These are phyloP conservation scores for Raphanus raphanistrum DNA, from an alignment of 345 rosid species.

Conservation along the genomic window DNA sequence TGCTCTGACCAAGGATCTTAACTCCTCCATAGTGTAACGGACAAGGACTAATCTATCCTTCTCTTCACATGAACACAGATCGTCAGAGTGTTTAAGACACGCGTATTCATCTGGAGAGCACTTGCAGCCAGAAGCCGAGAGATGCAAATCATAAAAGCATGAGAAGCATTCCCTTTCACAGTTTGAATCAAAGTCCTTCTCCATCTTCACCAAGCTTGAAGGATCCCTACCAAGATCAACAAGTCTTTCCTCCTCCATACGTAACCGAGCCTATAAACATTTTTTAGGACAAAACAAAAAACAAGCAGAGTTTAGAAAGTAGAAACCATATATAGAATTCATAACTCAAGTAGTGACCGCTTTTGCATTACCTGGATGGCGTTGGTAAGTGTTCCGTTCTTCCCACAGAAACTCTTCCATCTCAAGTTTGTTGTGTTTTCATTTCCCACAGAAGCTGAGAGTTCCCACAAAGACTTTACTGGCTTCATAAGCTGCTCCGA, in stretches of 20 bases:
- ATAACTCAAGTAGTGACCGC: neutral
- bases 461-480: slow-evolving; percentile 64
- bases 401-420: slow-evolving; percentile 82
- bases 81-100: slow-evolving; percentile 72
- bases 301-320: neutral
- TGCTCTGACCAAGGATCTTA: slow-evolving; percentile 59
- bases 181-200: slow-evolving; percentile 55
- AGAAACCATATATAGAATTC: slow-evolving; percentile 1
- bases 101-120: slow-evolving; percentile 75
- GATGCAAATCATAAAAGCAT: slow-evolving; percentile 82
- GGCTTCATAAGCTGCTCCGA: slow-evolving; percentile 69
- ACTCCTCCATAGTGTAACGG: slow-evolving; percentile 63
- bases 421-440: slow-evolving; percentile 54
- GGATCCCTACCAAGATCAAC: slow-evolving; percentile 45
- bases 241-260: slow-evolving; percentile 67
- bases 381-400: slow-evolving; percentile 71
- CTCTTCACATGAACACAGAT: slow-evolving; percentile 61
- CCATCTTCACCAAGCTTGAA: slow-evolving; percentile 57
- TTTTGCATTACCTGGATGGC: slow-evolving; percentile 62
- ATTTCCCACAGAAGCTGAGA: slow-evolving; percentile 44
- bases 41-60: slow-evolving; percentile 52
- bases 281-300: neutral
- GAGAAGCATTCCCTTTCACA: slow-evolving; percentile 78
- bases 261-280: slow-evolving; percentile 60
- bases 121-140: slow-evolving; percentile 80